Conservation (phyloP, 306 rosid species). For the Hippophae rhamnoides region DNA sequence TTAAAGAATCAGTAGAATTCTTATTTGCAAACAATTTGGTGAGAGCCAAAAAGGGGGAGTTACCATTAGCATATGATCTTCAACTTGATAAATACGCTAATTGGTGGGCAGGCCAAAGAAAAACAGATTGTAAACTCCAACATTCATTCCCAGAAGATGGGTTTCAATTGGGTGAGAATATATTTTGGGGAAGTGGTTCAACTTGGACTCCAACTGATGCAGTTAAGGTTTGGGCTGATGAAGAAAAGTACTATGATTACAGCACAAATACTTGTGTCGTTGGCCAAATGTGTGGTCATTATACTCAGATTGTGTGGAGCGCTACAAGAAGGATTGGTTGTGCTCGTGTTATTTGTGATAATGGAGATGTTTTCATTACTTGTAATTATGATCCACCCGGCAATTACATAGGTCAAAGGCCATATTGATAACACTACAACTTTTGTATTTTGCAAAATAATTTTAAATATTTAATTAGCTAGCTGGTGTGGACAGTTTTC, state of each 20-base stretch:
- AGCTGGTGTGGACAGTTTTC: no score
- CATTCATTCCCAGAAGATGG: slow-evolving; percentile 71
- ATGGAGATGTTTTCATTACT: slow-evolving; percentile 77
- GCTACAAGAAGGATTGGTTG: slow-evolving; percentile 60
- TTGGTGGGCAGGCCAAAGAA: slow-evolving; percentile 73
- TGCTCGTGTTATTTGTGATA: slow-evolving; percentile 60
- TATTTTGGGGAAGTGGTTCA: slow-evolving; percentile 76
- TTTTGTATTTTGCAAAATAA: no score
- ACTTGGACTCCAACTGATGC: slow-evolving; percentile 62
- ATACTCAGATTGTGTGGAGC: slow-evolving; percentile 82
- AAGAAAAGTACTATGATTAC: slow-evolving; percentile 63
- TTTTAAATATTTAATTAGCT: no score
- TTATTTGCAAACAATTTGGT: slow-evolving; percentile 58
- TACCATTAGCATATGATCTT: slow-evolving; percentile 54
- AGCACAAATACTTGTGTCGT: slow-evolving; percentile 38
- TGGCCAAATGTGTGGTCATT: slow-evolving; percentile 83
- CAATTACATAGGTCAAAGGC: slow-evolving; percentile 68
- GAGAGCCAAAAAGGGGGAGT: slow-evolving; percentile 59
- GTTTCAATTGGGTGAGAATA: slow-evolving; percentile 77
- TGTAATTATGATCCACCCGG: slow-evolving; percentile 79
- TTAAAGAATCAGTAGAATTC: slow-evolving; percentile 57
- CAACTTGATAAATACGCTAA: slow-evolving; percentile 61
- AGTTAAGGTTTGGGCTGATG: slow-evolving; percentile 55
- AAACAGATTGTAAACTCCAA: slow-evolving; percentile 51
- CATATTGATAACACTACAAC: slow-evolving; percentile 22